Evolutionary conservation across 306 rosid genomes (phyloP).

Genomic region (Citrullus colocynthis): DNA sequence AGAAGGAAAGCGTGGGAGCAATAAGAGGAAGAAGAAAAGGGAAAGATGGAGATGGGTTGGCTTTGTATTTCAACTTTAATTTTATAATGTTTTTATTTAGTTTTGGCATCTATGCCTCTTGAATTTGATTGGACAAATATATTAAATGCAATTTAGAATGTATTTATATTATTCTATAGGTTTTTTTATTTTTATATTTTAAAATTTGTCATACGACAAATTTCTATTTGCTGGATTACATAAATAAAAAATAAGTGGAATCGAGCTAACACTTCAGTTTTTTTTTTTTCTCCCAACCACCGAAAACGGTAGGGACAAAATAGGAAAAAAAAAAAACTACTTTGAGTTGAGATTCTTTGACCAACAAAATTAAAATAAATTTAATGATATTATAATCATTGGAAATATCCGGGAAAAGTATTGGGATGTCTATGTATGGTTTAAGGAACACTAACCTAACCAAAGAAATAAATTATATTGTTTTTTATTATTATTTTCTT

Average conservation of each 20-base stretch:
- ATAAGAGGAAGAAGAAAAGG: neutral
- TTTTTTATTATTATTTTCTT: too few relatives aligned
- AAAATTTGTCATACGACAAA: too few relatives aligned
- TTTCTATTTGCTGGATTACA: too few relatives aligned
- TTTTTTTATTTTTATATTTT: neutral
- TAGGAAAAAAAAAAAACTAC: neutral
- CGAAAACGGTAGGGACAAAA: neutral
- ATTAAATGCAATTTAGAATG: too few relatives aligned
- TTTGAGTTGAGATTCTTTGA: neutral
- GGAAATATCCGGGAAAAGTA: neutral
- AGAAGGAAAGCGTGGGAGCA: neutral
- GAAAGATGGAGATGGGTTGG: neutral
- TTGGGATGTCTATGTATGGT: neutral
- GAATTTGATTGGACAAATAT: neutral
- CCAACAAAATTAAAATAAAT: neutral
- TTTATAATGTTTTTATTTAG: neutral
- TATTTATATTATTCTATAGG: too few relatives aligned
- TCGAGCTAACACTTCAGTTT: too few relatives aligned
- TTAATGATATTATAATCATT: neutral
- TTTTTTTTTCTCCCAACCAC: neutral
- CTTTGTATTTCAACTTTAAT: neutral
- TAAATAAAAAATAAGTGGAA: too few relatives aligned
- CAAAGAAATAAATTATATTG: too few relatives aligned
- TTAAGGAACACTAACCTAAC: neutral
- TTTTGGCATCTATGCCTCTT: neutral